phyloP scores from a whole-genome alignment of 305 asterid species.

The Lippia alba region DNA sequence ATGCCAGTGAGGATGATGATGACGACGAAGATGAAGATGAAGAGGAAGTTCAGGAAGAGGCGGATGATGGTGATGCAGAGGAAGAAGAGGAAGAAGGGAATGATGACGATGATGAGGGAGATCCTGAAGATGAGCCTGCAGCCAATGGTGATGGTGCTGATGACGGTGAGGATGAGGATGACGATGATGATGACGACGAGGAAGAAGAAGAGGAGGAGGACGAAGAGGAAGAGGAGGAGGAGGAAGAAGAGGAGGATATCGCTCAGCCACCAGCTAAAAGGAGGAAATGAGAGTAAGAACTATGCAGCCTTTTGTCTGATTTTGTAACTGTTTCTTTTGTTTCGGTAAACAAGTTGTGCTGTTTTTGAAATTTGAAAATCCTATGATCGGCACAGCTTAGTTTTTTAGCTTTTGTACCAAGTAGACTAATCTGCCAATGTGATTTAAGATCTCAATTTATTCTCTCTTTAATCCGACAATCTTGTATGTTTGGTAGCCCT shows the following conservation, averaged over 20 bases:
- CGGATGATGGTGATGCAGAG: constrained; percentile 9
- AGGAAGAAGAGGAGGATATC: constrained; percentile 2
- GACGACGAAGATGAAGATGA: constrained; percentile 30
- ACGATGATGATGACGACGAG: constrained; percentile 30
- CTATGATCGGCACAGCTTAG: neutral
- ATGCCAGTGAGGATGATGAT: constrained; percentile 38
- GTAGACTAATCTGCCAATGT: constrained; percentile 17
- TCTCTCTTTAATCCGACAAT: neutral
- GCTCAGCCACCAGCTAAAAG: constrained; percentile 40
- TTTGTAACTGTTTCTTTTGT: constrained; percentile 18
- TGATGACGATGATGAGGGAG: constrained; percentile 30
- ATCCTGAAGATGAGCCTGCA: constrained; percentile 17
- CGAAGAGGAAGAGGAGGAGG: neutral
- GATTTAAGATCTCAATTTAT: constrained; percentile 2
- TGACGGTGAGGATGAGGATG: constrained; percentile 11
- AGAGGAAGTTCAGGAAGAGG: constrained; percentile 22
- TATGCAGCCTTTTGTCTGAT: neutral
- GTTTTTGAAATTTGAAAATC: constrained; percentile 2
- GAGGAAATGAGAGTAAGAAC: constrained; percentile 35
- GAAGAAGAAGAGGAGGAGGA: constrained; percentile 4
- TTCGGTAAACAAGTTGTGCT: constrained; percentile 9
- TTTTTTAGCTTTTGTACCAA: constrained; percentile 1
- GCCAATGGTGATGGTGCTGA: neutral
- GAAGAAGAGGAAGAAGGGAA: constrained; percentile 5
- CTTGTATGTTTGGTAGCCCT: neutral